Evolutionary conservation across 345 rosid species (phyloP).

Genomic region (Limnanthes douglasii): DNA sequence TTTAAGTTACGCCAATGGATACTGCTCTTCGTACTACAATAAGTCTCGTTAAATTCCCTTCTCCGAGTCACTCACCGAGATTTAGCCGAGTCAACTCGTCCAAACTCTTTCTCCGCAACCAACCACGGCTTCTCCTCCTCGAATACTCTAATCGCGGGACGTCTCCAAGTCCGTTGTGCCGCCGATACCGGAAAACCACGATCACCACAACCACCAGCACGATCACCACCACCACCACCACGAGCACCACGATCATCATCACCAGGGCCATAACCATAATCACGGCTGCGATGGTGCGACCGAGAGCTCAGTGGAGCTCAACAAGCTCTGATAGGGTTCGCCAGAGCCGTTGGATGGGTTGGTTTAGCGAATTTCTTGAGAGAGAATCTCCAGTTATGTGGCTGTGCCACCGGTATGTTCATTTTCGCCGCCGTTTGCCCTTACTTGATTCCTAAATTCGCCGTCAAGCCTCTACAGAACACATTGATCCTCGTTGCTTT

Average conservation of each 20-base stretch:
- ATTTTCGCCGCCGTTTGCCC: conserved; percentile 70
- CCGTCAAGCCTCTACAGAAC: conserved; percentile 47
- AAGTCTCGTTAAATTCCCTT: conserved; percentile 15
- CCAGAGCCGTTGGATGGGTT: conserved; percentile 57
- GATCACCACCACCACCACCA: conserved; percentile 12
- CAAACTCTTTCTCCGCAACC: conserved; percentile 4
- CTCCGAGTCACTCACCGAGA: conserved; percentile 7
- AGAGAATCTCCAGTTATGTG: conserved; percentile 74
- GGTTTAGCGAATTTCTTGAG: conserved; percentile 64
- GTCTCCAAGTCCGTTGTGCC: conserved; percentile 4
- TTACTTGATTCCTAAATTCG: conserved; percentile 40
- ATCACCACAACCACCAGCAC: conserved; percentile 15
- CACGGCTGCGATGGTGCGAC: conserved; percentile 14
- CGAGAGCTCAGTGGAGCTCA: conserved; percentile 32
- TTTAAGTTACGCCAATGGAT: conserved; percentile 15
- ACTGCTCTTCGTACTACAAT: conserved; percentile 13
- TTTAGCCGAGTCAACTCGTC: conserved; percentile 11
- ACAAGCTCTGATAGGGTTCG: conserved; percentile 36
- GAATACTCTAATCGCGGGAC: conserved; percentile 5
- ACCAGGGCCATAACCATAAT: conserved; percentile 27
- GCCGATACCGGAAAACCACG: too few species aligned
- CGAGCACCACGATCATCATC: conserved; percentile 12
- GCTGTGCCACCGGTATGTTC: conserved; percentile 64
- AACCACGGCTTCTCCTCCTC: conserved; percentile 4
- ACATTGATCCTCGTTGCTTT: conserved; percentile 53